These are phyloP conservation scores for Phytophthora idaei DNA, from an alignment of 352 stramenopile species.

Conservation along the genomic window DNA sequence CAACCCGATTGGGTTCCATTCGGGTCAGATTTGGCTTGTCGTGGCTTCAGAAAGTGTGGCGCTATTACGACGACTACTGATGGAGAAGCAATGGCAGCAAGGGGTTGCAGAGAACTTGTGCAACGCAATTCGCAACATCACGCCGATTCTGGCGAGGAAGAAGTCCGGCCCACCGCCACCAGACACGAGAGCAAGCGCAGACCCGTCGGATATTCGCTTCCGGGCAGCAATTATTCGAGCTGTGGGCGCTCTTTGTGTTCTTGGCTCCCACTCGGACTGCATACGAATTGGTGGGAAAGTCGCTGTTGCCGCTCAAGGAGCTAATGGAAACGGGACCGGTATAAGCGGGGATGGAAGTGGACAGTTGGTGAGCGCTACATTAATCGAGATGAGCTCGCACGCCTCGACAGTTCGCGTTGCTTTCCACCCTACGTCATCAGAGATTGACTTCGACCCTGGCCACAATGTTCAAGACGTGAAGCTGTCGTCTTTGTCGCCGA, in stretches of 20 bases:
- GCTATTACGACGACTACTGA: constrained; percentile 71
- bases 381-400: constrained; percentile 76
- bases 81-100: constrained; percentile 66
- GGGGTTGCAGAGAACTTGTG: constrained; percentile 72
- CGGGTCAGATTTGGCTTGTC: constrained; percentile 78
- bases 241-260: constrained; percentile 80
- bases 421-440: constrained; percentile 65
- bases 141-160: constrained; percentile 57
- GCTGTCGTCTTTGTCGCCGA: constrained; percentile 64
- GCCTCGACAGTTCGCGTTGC: constrained; percentile 77
- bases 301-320: constrained; percentile 58
- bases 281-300: constrained; percentile 84
- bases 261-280: constrained; percentile 86
- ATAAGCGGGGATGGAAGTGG: constrained; percentile 39
- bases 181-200: constrained; percentile 3
- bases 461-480: constrained; percentile 88
- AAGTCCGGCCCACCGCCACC: constrained; percentile 31
- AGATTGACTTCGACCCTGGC: constrained; percentile 68
- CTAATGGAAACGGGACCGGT: constrained; percentile 26
- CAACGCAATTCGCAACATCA: constrained; percentile 74
- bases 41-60: constrained; percentile 85
- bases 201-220: constrained; percentile 67
- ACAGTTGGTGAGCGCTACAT: constrained; percentile 62
- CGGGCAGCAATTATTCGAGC: constrained; percentile 79
- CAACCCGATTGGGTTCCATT: constrained; percentile 82